phyloP scores from a whole-genome alignment of 148 eudicot species.

The Arctostaphylos glauca region DNA sequence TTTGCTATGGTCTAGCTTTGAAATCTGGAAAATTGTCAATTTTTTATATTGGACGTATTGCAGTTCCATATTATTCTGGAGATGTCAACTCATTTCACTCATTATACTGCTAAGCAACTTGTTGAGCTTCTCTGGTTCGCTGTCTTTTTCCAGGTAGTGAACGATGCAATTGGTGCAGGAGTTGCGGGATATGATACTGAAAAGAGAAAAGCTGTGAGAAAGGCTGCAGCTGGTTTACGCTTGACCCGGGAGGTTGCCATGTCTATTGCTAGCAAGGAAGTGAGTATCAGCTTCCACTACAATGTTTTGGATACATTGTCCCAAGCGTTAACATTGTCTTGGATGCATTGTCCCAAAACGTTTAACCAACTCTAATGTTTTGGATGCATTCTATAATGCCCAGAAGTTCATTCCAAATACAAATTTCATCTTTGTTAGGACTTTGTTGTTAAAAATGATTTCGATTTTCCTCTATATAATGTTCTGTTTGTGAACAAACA shows the following conservation, averaged over 20 bases:
- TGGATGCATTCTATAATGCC: no score
- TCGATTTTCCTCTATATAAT: neutral
- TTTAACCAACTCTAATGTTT: no score
- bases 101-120: slow-evolving; percentile 4
- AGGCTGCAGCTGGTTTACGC: slow-evolving; percentile 97
- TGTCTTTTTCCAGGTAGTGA: slow-evolving; percentile 57
- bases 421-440: neutral
- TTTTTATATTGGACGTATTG: neutral
- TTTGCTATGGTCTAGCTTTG: neutral
- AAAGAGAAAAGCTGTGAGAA: slow-evolving; percentile 65
- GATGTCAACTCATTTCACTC: neutral
- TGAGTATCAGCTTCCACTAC: slow-evolving; percentile 35
- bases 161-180: slow-evolving; percentile 81
- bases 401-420: neutral
- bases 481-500: neutral
- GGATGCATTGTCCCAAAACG: neutral
- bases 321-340: neutral
- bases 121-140: neutral
- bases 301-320: neutral
- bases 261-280: slow-evolving; percentile 92
- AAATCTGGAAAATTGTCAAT: neutral
- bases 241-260: slow-evolving; percentile 88
- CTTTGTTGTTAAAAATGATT: neutral
- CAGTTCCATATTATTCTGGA: neutral
- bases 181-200: slow-evolving; percentile 80